phyloP scores from a whole-genome alignment of 805 yeast species.

The Blastobotrys muscicola region DNA sequence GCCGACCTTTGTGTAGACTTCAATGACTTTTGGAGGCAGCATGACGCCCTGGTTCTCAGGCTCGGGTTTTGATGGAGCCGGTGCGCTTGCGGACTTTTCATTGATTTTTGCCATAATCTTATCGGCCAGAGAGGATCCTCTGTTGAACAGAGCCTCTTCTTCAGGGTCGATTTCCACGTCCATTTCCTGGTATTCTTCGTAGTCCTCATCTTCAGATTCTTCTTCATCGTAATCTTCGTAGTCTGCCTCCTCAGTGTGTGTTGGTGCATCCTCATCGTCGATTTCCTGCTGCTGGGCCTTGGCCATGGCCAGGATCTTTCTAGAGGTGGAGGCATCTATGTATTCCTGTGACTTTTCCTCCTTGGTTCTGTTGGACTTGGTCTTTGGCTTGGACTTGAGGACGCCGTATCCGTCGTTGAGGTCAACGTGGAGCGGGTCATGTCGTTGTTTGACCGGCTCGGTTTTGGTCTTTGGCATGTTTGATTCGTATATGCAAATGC shows the following conservation, averaged over 20 bases:
- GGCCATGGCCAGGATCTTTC: slow-evolving; percentile 83
- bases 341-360: slow-evolving; percentile 35
- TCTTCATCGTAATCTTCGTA: slow-evolving; percentile 33
- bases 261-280: slow-evolving; percentile 50
- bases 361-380: slow-evolving; percentile 15
- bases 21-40: slow-evolving; percentile 92
- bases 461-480: slow-evolving; percentile 22
- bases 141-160: slow-evolving; percentile 77
- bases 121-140: slow-evolving; percentile 60
- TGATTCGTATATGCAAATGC: background rate
- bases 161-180: slow-evolving; percentile 55
- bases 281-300: slow-evolving; percentile 88
- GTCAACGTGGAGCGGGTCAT: slow-evolving; percentile 73
- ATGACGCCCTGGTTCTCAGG: slow-evolving; percentile 53
- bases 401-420: slow-evolving; percentile 67
- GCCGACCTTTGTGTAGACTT: slow-evolving; percentile 89
- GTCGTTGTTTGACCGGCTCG: slow-evolving; percentile 40
- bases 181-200: slow-evolving; percentile 42
- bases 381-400: slow-evolving; percentile 38
- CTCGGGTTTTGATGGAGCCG: slow-evolving; percentile 14
- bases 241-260: slow-evolving; percentile 21
- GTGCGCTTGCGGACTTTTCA: slow-evolving; percentile 38
- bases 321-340: slow-evolving; percentile 72
- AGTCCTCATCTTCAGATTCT: slow-evolving; percentile 87
- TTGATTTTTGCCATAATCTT: slow-evolving; percentile 84